Evolutionary conservation across 2,329 filamentous ascomycete genomes (phyloP).

Genomic region (Claviceps pusilla): DNA sequence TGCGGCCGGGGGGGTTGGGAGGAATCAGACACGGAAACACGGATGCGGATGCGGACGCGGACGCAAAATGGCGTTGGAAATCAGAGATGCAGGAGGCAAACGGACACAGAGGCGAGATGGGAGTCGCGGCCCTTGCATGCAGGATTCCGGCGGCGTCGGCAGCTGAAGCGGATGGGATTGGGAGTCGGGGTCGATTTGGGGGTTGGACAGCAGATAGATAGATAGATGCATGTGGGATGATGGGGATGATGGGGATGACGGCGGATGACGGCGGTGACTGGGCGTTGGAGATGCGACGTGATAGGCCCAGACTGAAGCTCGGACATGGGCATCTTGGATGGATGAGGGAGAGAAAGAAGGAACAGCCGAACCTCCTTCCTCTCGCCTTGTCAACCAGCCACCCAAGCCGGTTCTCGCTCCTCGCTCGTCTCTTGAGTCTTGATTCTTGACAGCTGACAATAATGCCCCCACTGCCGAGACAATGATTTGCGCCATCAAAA

Average conservation of each 20-base stretch:
- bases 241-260: neutral
- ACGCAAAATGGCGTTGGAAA: neutral
- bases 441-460: no score
- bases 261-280: neutral
- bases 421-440: no score
- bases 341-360: no score
- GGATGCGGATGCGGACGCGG: neutral
- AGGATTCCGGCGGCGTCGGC: neutral
- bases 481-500: neutral
- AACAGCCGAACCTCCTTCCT: neutral
- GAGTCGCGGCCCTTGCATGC: neutral
- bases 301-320: neutral
- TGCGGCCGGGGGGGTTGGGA: neutral
- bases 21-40: no score
- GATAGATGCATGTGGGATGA: neutral
- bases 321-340: no score
- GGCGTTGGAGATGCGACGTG: neutral
- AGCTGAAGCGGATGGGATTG: neutral
- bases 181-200: neutral
- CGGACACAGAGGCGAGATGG: neutral
- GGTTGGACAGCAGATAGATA: neutral
- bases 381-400: neutral
- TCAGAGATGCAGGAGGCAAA: neutral
- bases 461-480: neutral
- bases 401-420: no score